Percentiles rank a stretch among this genome's conserved stretches.
Conservation (phyloP, 768 basidiomycete species). For the Lactarius deliciosus region DNA sequence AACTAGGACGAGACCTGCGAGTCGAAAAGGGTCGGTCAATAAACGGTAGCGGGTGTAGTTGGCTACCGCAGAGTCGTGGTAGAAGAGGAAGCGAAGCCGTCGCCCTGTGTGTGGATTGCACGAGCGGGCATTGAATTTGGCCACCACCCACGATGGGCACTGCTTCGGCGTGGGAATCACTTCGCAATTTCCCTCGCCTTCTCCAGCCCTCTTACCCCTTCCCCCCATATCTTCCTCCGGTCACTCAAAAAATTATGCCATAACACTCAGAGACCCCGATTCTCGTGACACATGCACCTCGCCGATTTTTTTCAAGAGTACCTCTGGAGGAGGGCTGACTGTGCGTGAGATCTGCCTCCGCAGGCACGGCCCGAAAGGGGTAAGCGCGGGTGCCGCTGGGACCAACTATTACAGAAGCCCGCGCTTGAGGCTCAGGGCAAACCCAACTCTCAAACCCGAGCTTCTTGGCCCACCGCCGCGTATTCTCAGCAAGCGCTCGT, state of each 20-base stretch:
- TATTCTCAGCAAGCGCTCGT: constrained; percentile 18
- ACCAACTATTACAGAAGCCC: constrained; percentile 29
- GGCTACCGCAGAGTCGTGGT: constrained; percentile 23
- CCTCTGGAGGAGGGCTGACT: not conserved
- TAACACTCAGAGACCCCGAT: not conserved
- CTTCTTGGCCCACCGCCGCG: constrained; percentile 21
- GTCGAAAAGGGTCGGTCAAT: constrained; percentile 6
- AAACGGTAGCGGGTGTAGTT: constrained; percentile 9
- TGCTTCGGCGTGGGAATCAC: constrained; percentile 29
- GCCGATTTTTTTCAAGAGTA: constrained; percentile 26
- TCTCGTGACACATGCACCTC: not conserved
- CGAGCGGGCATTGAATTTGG: constrained; percentile 32
- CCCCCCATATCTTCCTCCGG: not conserved
- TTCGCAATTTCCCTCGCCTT: constrained; percentile 26
- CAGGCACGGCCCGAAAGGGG: constrained; percentile 27
- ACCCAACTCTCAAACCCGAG: constrained; percentile 17
- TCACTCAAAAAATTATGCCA: constrained; percentile 5
- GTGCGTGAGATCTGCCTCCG: constrained; percentile 25
- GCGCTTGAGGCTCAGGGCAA: constrained; percentile 27
- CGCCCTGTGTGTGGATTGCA: constrained; percentile 28
- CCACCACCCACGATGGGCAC: constrained; percentile 31
- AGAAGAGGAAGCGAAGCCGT: constrained; percentile 28
- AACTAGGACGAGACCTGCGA: not conserved
- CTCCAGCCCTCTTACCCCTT: constrained; percentile 14
- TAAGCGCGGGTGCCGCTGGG: constrained; percentile 30